Evolutionary conservation across 352 stramenopile species (phyloP), one percentile per base, ranked within the genome.

Genomic region (Phytophthora megakarya): DNA sequence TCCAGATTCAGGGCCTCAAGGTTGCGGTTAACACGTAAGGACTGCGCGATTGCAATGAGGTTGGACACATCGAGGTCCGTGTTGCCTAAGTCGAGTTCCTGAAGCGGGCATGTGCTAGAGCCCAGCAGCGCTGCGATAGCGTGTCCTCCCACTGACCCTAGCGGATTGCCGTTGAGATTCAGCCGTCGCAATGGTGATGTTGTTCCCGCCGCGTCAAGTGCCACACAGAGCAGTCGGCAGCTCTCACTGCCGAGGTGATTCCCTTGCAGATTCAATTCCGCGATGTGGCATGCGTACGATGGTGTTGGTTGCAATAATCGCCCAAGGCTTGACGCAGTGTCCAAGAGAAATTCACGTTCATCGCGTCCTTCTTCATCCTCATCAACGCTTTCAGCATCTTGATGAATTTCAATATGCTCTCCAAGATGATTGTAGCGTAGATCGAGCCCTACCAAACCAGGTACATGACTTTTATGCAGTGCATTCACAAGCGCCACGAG

Each of bases 231-330:
- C 51, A 92, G 37, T 12, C 66, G 65, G 55, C 71, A 85, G 50
- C 76, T 89, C 61, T 90, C 81, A 37, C 73, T 66, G 15, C 82
- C 81, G 30, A 92, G 52, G 3, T 55, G 71, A 63, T 92, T 92
- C 19, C 80, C 76, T 28, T 78, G 70, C 30, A 92, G 58, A 47
- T 89, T 73, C 32, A 92, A 60, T 48, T 84, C 67, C 9, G 73
- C 57, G 47, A 92, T 78, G 38, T 62, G 58, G 39, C 79, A 89
- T 39, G 52, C 55, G 50, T 91, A 90, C 37, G 82, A 38, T 18
- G 72, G 62, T 30, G 75, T 80, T 16, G 60, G 55, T 44, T 88
- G 76, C 48, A 91, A 51, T 30, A 91, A 47, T 22, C 74, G 61
- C 2, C 65, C 76, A 45, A 91, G 65, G 43, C 64, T 70, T 7